These are phyloP conservation scores for Rhododendron mucronatum DNA, from an alignment of 148 eudicot species.

Conservation along the genomic window DNA sequence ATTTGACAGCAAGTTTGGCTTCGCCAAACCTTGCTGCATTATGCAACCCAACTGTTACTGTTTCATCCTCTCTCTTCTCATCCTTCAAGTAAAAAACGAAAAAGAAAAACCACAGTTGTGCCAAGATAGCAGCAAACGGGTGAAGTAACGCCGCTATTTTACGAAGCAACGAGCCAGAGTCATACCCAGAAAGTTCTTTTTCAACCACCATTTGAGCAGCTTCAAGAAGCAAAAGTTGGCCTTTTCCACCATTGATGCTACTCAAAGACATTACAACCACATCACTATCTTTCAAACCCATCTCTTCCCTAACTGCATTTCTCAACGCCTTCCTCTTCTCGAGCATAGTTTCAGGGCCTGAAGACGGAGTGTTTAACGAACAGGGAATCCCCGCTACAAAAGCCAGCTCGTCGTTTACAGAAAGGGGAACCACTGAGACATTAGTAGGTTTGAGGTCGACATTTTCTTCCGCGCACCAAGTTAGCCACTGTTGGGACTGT, in stretches of 20 bases:
- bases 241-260: slow-evolving; percentile 90
- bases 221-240: slow-evolving; percentile 89
- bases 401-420: slow-evolving; percentile 92
- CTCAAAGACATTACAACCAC: slow-evolving; percentile 83
- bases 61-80: neutral
- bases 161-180: slow-evolving; percentile 7
- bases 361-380: slow-evolving; percentile 75
- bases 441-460: slow-evolving; percentile 42
- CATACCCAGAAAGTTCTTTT: slow-evolving; percentile 26
- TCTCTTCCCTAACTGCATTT: slow-evolving; percentile 69
- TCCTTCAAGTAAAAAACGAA: too few relatives aligned
- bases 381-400: slow-evolving; percentile 84
- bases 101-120: neutral
- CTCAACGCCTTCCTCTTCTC: slow-evolving; percentile 59
- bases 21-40: neutral
- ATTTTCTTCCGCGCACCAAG: slow-evolving; percentile 86
- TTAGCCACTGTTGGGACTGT: slow-evolving; percentile 87
- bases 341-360: slow-evolving; percentile 67
- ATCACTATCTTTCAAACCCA: slow-evolving; percentile 82
- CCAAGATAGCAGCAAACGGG: neutral
- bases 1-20: neutral
- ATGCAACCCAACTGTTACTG: neutral
- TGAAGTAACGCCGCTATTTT: too few relatives aligned
- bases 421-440: slow-evolving; percentile 72
- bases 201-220: slow-evolving; percentile 51